phyloP scores from a whole-genome alignment of 1,139 yeast species.

The Pichia sp. region DNA sequence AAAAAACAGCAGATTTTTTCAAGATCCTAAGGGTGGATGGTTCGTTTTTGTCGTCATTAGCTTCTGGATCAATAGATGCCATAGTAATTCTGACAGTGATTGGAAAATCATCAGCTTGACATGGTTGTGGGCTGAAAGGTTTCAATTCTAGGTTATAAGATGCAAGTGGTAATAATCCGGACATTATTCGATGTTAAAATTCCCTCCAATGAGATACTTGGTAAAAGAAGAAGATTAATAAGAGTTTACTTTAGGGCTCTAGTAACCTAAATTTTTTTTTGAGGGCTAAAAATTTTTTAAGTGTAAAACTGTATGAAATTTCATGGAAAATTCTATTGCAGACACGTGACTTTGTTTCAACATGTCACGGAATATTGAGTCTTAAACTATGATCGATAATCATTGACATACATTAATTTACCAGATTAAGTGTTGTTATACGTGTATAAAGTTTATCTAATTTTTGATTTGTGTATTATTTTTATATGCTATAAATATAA shows the following conservation, averaged over 20 bases:
- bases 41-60: slow-evolving; percentile 67
- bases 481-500: slow-evolving; percentile 9
- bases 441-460: slow-evolving; percentile 4
- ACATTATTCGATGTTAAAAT: slow-evolving; percentile 34
- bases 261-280: too few species aligned
- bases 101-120: slow-evolving; percentile 79
- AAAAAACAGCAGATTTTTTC: slow-evolving; percentile 55
- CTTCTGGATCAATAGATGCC: slow-evolving; percentile 91
- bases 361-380: too few species aligned
- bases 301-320: too few species aligned
- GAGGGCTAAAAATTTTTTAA: too few species aligned
- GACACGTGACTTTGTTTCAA: too few species aligned
- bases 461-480: slow-evolving; percentile 13
- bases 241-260: too few species aligned
- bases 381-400: too few species aligned
- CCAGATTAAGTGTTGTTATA: too few species aligned
- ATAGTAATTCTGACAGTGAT: slow-evolving; percentile 84
- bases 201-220: not conserved
- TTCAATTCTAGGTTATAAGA: slow-evolving; percentile 75
- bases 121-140: slow-evolving; percentile 84
- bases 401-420: too few species aligned
- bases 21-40: slow-evolving; percentile 88
- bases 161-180: slow-evolving; percentile 71
- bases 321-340: too few species aligned
- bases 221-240: not conserved